phyloP scores from a whole-genome alignment of 2,329 filamentous ascomycete species.

The Lithohypha guttulata region DNA sequence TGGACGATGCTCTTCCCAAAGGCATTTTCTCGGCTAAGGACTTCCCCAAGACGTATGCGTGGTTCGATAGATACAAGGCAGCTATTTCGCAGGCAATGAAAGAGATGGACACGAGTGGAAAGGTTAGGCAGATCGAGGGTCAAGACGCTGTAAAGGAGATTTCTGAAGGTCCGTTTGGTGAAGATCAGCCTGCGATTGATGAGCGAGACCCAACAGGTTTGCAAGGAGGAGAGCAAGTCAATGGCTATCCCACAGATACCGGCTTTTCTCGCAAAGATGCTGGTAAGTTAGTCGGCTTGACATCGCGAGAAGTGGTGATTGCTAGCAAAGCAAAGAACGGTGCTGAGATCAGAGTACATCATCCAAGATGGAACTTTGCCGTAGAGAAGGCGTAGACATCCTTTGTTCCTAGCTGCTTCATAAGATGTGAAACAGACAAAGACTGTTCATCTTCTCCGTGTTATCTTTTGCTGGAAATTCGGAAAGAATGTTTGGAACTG shows the following conservation, averaged over 20 bases:
- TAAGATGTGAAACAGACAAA: too few relatives aligned
- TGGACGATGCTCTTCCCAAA: slow-evolving; percentile 1
- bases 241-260: slow-evolving; percentile 5
- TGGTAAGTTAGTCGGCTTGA: slow-evolving; percentile 5
- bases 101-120: slow-evolving; percentile 1
- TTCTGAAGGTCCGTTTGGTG: slow-evolving; percentile 2
- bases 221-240: slow-evolving; percentile 3
- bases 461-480: too few relatives aligned
- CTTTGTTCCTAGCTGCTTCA: too few relatives aligned
- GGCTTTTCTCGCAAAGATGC: slow-evolving; percentile 4
- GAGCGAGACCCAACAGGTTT: slow-evolving; percentile 3
- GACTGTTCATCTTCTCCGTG: too few relatives aligned
- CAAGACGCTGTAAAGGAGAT: slow-evolving; percentile 5
- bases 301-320: slow-evolving; percentile 5
- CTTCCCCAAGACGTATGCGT: slow-evolving; percentile 6
- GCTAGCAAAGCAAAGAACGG: slow-evolving; percentile 1
- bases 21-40: background rate
- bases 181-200: background rate
- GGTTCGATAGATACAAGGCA: slow-evolving; percentile 3
- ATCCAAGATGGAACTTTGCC: slow-evolving; percentile 9
- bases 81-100: slow-evolving; percentile 2
- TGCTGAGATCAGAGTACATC: slow-evolving; percentile 6
- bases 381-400: slow-evolving; percentile 1
- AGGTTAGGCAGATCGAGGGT: slow-evolving; percentile 1
- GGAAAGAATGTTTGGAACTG: too few relatives aligned